phyloP scores from a whole-genome alignment of 148 eudicot species.

The Selenicereus undatus region DNA sequence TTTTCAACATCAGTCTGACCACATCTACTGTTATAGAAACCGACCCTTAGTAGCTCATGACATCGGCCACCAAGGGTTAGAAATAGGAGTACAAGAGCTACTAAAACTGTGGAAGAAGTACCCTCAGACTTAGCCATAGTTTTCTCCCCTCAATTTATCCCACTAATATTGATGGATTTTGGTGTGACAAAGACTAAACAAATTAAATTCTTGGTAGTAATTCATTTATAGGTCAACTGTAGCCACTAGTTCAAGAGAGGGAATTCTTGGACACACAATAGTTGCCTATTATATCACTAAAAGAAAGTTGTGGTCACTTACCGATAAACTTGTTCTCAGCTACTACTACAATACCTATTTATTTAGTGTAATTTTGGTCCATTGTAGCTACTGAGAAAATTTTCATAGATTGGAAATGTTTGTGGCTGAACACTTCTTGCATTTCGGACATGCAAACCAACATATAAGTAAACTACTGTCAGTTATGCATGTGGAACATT shows the following conservation, averaged over 20 bases:
- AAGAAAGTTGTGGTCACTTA: not conserved
- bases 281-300: slow-evolving; percentile 4
- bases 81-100: not conserved
- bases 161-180: not conserved
- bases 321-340: slow-evolving; percentile 7
- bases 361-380: not conserved
- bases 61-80: not conserved
- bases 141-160: not conserved
- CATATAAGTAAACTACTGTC: too few relatives aligned
- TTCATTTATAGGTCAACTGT: not conserved
- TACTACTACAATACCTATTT: not conserved
- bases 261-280: slow-evolving; percentile 8
- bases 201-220: not conserved
- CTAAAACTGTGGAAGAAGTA: not conserved
- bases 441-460: not conserved
- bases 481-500: too few relatives aligned
- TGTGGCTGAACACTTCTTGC: slow-evolving; percentile 3
- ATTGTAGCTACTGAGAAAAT: not conserved
- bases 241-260: not conserved
- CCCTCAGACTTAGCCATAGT: not conserved
- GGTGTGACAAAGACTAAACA: not conserved
- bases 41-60: not conserved
- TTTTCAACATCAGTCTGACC: not conserved
- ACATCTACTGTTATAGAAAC: not conserved
- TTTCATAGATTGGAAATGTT: not conserved